A percentile compares a stretch with the other conserved stretches of the same genome.
Conservation (phyloP, 1,284 basidiomycete genomes). For the Lentinula novae-zelandiae region DNA sequence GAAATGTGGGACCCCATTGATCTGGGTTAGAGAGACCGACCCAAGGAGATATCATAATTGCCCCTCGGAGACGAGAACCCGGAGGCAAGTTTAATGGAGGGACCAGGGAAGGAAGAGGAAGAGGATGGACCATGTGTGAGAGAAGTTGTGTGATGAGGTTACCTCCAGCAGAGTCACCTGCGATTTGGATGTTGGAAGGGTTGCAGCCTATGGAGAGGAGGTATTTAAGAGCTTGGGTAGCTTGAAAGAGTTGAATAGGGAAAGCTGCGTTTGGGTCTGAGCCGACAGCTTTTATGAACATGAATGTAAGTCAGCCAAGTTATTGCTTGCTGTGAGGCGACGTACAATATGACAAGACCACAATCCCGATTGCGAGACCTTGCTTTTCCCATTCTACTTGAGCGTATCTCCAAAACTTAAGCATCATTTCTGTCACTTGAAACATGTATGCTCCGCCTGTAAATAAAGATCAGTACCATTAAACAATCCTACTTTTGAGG, state of each 20-base stretch:
- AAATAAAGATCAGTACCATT: not conserved
- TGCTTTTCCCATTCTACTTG: slow-evolving; percentile 7
- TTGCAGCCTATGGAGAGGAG: slow-evolving; percentile 16
- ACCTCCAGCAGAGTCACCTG: slow-evolving; percentile 34
- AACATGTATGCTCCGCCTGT: slow-evolving; percentile 17
- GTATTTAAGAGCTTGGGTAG: not conserved
- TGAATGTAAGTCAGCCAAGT: slow-evolving; percentile 3
- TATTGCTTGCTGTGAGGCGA: not conserved
- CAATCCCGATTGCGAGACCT: slow-evolving; percentile 12
- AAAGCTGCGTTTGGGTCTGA: slow-evolving; percentile 9
- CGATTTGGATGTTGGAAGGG: slow-evolving; percentile 20
- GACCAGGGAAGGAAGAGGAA: slow-evolving; percentile 18
- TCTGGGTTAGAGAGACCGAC: slow-evolving; percentile 18
- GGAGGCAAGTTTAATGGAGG: slow-evolving; percentile 7
- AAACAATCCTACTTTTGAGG: not conserved
- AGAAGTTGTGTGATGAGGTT: slow-evolving; percentile 29
- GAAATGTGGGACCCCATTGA: not conserved
- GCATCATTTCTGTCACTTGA: slow-evolving; percentile 8
- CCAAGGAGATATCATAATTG: slow-evolving; percentile 33
- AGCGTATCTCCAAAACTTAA: slow-evolving; percentile 15
- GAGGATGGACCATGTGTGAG: slow-evolving; percentile 31
- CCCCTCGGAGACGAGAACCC: slow-evolving; percentile 22
- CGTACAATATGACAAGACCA: slow-evolving; percentile 16
- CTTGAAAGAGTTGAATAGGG: slow-evolving; percentile 22
- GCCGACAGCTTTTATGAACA: slow-evolving; percentile 10